Percentiles rank a stretch among this genome's conserved stretches.
phyloP scores from a whole-genome alignment of 805 yeast species.

The Saccharomycodes ludwigii region DNA sequence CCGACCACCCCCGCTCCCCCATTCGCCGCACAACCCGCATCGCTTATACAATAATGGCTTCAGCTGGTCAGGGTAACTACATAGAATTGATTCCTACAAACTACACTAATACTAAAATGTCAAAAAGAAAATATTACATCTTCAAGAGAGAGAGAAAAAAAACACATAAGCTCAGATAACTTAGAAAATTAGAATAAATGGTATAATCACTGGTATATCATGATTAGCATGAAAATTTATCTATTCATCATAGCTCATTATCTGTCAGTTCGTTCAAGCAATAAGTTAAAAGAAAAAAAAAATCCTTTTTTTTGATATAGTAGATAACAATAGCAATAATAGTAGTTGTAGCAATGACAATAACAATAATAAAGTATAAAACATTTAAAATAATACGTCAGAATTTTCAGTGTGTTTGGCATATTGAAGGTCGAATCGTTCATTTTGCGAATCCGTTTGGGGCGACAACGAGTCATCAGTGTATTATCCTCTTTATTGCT shows the following conservation, averaged over 20 bases:
- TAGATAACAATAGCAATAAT: background rate
- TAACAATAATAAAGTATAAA: background rate
- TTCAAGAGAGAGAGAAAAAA: background rate
- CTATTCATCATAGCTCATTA: conserved; percentile 7
- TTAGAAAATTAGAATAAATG: conserved; percentile 5
- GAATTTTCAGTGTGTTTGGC: conserved; percentile 31
- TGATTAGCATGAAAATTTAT: conserved; percentile 26
- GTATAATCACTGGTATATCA: conserved; percentile 13
- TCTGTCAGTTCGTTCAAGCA: conserved; percentile 1
- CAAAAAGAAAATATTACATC: background rate
- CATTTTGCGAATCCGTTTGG: conserved; percentile 25
- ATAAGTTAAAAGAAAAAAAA: background rate
- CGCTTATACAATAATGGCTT: too few relatives aligned
- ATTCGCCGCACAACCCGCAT: too few relatives aligned
- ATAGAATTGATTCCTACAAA: background rate
- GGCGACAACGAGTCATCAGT: conserved; percentile 31
- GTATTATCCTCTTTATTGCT: too few relatives aligned
- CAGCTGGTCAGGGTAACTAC: too few relatives aligned
- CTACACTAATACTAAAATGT: background rate
- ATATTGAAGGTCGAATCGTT: conserved; percentile 17
- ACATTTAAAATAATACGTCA: conserved; percentile 13
- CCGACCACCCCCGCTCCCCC: too few relatives aligned
- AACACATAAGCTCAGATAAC: background rate
- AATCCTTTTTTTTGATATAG: conserved; percentile 1
- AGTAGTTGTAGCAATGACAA: background rate